A percentile compares a stretch with the other conserved stretches of the same genome.
Evolutionary conservation across 306 rosid species (phyloP).

Genomic region (Sphenostylis stenocarpa): DNA sequence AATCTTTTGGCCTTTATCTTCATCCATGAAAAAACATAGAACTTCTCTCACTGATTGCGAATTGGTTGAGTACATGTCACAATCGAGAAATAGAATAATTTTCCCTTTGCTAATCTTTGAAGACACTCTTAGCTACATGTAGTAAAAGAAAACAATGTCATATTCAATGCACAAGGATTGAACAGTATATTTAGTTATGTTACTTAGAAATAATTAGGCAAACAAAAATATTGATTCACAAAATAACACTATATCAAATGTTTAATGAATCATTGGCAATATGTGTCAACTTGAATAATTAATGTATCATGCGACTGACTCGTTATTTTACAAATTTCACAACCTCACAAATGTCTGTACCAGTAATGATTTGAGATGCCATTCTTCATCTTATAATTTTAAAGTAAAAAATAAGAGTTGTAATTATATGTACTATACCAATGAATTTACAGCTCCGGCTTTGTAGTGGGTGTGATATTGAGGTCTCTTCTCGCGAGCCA

Average conservation of each 20-base stretch:
- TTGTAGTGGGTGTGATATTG: constrained; percentile 61
- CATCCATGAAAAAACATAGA: constrained; percentile 80
- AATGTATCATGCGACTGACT: too few relatives aligned
- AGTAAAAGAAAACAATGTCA: background rate
- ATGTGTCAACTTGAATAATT: too few relatives aligned
- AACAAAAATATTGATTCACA: too few relatives aligned
- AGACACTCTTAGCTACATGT: constrained; percentile 68
- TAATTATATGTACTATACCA: constrained; percentile 35
- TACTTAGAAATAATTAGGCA: too few relatives aligned
- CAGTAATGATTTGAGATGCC: too few relatives aligned
- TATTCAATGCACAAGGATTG: background rate
- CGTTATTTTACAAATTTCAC: too few relatives aligned
- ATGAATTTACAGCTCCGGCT: constrained; percentile 82
- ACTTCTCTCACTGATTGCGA: constrained; percentile 64
- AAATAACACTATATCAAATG: too few relatives aligned
- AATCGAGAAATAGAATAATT: constrained; percentile 61
- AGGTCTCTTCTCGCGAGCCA: constrained; percentile 82
- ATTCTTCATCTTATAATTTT: too few relatives aligned
- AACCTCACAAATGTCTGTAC: too few relatives aligned
- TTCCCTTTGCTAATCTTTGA: constrained; percentile 70
- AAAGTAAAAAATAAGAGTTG: too few relatives aligned
- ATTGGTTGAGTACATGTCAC: constrained; percentile 71
- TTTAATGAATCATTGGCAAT: too few relatives aligned
- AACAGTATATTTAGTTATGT: background rate
- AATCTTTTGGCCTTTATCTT: constrained; percentile 59